These are phyloP conservation scores for Vinca major DNA, from an alignment of 305 asterid species.

Conservation along the genomic window DNA sequence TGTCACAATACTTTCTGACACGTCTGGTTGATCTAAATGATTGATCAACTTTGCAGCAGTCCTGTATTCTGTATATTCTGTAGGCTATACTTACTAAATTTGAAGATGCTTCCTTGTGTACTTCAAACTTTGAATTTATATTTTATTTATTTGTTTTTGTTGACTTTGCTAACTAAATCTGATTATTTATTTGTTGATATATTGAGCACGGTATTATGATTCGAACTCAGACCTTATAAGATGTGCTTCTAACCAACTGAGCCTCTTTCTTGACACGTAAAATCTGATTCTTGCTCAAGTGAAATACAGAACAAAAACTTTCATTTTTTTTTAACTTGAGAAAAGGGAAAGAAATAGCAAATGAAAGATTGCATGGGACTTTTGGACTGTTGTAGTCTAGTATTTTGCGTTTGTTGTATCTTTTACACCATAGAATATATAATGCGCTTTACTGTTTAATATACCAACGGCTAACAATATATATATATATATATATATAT, in stretches of 20 bases:
- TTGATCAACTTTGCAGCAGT: conserved; percentile 10
- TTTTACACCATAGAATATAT: no score
- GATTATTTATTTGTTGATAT: background rate
- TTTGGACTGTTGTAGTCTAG: no score
- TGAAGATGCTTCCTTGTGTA: conserved; percentile 6
- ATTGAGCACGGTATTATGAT: no score
- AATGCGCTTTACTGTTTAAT: no score
- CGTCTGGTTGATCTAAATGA: conserved; percentile 10
- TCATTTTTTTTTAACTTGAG: no score
- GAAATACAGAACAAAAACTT: no score
- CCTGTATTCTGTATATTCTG: conserved; percentile 16
- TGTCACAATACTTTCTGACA: conserved; percentile 4
- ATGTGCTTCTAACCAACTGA: no score
- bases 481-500: no score
- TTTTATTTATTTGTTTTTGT: background rate
- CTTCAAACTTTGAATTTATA: background rate
- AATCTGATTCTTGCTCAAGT: background rate
- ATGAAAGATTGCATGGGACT: background rate
- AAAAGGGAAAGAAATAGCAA: background rate
- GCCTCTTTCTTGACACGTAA: background rate
- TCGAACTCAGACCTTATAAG: no score
- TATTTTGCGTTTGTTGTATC: no score
- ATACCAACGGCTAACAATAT: no score
- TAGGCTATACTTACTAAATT: conserved; percentile 9
- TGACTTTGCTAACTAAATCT: conserved; percentile 2